Base-by-base conservation (phyloP, 805 yeast genomes). In the Pichia paraexigua region DNA sequence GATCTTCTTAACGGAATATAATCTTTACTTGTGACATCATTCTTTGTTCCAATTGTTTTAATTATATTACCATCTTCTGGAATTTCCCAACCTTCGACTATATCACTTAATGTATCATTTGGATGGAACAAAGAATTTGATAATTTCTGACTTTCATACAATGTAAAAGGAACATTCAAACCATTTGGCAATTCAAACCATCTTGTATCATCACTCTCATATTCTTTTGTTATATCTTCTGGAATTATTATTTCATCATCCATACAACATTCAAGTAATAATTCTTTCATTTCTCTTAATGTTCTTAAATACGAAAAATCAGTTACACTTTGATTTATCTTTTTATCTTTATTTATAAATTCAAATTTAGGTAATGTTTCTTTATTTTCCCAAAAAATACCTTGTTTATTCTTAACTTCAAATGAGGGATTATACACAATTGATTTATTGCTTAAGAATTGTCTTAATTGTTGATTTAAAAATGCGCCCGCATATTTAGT, bases 41-140 rank as follows among this genome's bases (percentile, higher is more conserved):
- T 54, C 15, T 57, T 57, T n/a, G 56, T 60, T 2, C 66, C 67
- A 10, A 65, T 46, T 20, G 30, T 43, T 37, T 62, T 57, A 30
- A 63, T 59, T 46, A 83, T 74, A 27, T 78, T 79, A 30, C 92
- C 92, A 56, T 76, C 76, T 55, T 77, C 73, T 8, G 76, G 54
- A 6, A 52, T 52, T 52, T 68, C 71, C 65, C 63, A 69, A 24
- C 71, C 71, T 37, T 55, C 47, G 18, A 67, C 60, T n/a, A 51
- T 41, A 4, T 47, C 41, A 6, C 69, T 52, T 18, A 62, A 44
- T 6, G 63, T 56, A 39, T 71, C 63, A 9, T 66, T 65, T 4
- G 95, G 92, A 45, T 73, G 76, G 63, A 90, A 88, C 48, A 91
- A 62, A n/a, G 85, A 73, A 62, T 90, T 94, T 1, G 85, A 85